Evolutionary conservation across 2,329 filamentous ascomycete genomes (phyloP).

Genomic region (Apiospora saccharicola): DNA sequence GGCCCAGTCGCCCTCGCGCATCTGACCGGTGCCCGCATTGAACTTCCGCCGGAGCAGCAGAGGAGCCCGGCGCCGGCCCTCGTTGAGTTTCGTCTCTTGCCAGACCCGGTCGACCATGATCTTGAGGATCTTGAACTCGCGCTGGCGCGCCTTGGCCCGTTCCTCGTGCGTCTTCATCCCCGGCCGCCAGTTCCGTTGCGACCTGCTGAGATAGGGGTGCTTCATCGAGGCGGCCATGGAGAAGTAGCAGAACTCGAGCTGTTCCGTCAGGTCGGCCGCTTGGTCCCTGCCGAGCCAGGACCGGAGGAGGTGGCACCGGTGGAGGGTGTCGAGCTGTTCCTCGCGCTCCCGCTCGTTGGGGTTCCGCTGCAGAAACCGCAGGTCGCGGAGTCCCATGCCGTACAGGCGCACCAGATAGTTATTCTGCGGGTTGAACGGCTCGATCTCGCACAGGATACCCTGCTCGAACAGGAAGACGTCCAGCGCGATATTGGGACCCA

Average conservation of each 20-base stretch:
- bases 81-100: not conserved
- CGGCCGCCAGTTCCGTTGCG: too few relatives aligned
- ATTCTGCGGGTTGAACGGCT: not conserved
- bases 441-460: not conserved
- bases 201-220: not conserved
- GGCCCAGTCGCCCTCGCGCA: constrained; percentile 2
- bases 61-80: not conserved
- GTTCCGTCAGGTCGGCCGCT: constrained; percentile 24
- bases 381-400: constrained; percentile 24
- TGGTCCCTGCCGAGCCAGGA: constrained; percentile 3
- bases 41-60: not conserved
- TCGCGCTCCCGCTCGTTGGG: not conserved
- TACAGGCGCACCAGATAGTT: constrained; percentile 25
- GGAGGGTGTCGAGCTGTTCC: constrained; percentile 21
- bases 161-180: not conserved
- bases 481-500: constrained; percentile 15
- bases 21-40: not conserved
- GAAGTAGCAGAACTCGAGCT: constrained; percentile 21
- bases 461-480: constrained; percentile 17
- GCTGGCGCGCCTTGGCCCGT: constrained; percentile 20
- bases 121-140: constrained; percentile 27
- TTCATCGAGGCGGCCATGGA: constrained; percentile 10
- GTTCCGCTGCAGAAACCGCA: constrained; percentile 24
- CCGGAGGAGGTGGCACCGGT: constrained; percentile 24
- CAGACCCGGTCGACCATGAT: constrained; percentile 24